Conservation (phyloP, 148 eudicot genomes). For the Euryodendron excelsum region DNA sequence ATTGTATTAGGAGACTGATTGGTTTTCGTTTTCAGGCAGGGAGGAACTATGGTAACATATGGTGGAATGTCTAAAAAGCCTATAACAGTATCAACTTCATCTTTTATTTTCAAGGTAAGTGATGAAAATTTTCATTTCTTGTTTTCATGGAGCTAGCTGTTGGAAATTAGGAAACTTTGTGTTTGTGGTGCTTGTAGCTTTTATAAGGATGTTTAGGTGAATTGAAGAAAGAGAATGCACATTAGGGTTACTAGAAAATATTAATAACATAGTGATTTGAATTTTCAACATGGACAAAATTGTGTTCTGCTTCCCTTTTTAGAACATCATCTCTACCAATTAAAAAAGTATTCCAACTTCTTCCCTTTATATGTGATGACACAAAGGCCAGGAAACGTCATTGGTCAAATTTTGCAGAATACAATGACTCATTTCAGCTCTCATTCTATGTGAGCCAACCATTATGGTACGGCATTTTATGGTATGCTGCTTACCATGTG, state of each 20-base stretch:
- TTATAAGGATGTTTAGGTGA: neutral
- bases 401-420: too few relatives aligned
- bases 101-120: constrained; percentile 89
- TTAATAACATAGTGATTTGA: neutral
- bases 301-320: too few relatives aligned
- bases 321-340: too few relatives aligned
- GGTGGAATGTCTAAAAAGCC: constrained; percentile 99
- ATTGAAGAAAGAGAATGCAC: neutral
- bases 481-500: too few relatives aligned
- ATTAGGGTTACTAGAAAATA: neutral
- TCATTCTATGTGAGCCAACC: too few relatives aligned
- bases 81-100: constrained; percentile 69
- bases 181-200: neutral
- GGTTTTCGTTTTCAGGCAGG: constrained; percentile 44
- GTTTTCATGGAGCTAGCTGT: constrained; percentile 3
- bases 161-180: neutral
- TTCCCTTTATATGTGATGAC: too few relatives aligned
- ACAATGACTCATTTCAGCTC: too few relatives aligned
- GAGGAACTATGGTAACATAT: constrained; percentile 98
- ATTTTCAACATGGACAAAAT: too few relatives aligned
- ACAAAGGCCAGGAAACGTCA: too few relatives aligned
- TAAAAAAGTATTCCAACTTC: too few relatives aligned
- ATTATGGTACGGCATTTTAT: too few relatives aligned
- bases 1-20: neutral
- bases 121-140: neutral